phyloP scores from a whole-genome alignment of 257 asterid genomes.

The Ballota nigra region DNA sequence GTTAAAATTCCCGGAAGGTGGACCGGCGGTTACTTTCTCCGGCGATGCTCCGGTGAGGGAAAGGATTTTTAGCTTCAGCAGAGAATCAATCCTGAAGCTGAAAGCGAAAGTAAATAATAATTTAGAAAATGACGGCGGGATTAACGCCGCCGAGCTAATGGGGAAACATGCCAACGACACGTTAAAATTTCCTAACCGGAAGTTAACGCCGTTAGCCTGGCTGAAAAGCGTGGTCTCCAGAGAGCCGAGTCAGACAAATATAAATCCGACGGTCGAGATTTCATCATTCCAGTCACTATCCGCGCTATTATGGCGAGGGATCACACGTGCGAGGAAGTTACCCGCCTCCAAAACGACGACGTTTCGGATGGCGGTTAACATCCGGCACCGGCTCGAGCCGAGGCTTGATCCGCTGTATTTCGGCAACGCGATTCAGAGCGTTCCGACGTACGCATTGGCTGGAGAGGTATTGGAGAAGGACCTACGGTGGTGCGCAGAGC shows the following conservation, averaged over 20 bases:
- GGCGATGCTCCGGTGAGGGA: conserved; percentile 55
- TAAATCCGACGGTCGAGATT: conserved; percentile 34
- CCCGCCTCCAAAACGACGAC: conserved; percentile 46
- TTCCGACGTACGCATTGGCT: conserved; percentile 45
- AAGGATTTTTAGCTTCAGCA: conserved; percentile 60
- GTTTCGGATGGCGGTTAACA: conserved; percentile 62
- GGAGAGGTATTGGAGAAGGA: conserved; percentile 38
- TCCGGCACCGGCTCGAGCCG: conserved; percentile 66
- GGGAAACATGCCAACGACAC: conserved; percentile 60
- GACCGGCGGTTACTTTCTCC: conserved; percentile 53
- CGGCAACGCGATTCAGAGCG: conserved; percentile 74
- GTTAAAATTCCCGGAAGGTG: conserved; percentile 49
- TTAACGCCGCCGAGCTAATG: conserved; percentile 51
- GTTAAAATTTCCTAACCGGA: conserved; percentile 22
- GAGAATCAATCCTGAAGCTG: conserved; percentile 55
- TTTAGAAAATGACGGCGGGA: conserved; percentile 17
- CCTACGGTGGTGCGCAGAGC: conserved; percentile 56
- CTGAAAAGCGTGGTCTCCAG: conserved; percentile 26
- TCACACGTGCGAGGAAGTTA: conserved; percentile 54
- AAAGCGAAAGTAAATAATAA: conserved; percentile 41
- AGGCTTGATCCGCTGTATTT: conserved; percentile 50
- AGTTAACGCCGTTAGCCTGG: conserved; percentile 32
- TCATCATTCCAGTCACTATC: conserved; percentile 62
- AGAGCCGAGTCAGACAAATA: not conserved
- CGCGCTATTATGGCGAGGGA: conserved; percentile 58